Conservation (phyloP, 805 yeast species). For the Cyberlindnera americana region DNA sequence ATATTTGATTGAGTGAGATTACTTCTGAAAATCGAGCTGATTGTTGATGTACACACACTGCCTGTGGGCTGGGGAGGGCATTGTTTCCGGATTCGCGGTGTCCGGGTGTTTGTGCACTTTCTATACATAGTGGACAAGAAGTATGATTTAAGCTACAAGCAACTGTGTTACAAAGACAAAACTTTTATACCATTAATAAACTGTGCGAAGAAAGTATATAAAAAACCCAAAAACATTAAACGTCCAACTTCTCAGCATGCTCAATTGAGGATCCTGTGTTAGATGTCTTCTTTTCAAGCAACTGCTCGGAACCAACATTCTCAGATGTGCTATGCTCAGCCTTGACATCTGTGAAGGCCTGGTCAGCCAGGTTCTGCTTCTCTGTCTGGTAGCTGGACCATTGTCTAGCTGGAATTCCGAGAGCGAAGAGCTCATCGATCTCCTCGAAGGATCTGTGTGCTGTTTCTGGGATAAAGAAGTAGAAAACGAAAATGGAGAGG, state of each 20-base stretch:
- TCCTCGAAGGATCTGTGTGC: conserved; percentile 52
- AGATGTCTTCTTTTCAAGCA: conserved; percentile 5
- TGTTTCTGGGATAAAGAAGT: conserved; percentile 52
- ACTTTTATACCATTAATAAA: not conserved
- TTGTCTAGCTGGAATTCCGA: conserved; percentile 28
- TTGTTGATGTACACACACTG: not conserved
- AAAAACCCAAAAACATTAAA: not conserved
- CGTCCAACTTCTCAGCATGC: no score
- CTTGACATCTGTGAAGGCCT: conserved; percentile 8
- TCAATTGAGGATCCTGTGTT: not conserved
- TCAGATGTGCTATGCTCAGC: conserved; percentile 3
- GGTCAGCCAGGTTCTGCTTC: conserved; percentile 5
- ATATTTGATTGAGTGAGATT: no score
- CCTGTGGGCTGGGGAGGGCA: no score
- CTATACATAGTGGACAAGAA: not conserved
- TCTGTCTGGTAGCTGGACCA: conserved; percentile 18
- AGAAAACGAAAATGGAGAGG: conserved; percentile 35
- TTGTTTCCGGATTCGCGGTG: not conserved
- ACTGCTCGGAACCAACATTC: not conserved
- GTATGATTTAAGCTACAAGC: no score
- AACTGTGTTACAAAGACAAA: no score
- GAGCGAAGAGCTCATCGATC: conserved; percentile 47
- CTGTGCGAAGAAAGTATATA: not conserved
- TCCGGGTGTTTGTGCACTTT: not conserved
- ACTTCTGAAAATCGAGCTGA: no score